Evolutionary conservation across 1,284 basidiomycete genomes (phyloP), one percentile per base, ranked within the genome.

Genomic region (Austroboletus novae-zelandiae): DNA sequence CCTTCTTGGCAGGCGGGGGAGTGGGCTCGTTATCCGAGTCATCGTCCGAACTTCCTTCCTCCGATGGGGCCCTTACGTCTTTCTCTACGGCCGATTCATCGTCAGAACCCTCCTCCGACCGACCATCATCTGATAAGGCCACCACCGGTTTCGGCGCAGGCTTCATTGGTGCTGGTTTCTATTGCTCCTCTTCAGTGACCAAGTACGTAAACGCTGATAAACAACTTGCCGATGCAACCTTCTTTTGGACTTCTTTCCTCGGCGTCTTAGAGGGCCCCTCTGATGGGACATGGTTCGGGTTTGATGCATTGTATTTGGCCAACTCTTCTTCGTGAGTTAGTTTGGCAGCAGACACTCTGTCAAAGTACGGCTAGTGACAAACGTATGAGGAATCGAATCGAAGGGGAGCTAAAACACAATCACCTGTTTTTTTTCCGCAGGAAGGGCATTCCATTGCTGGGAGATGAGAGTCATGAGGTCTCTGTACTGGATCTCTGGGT

Each of bases 401-500:
- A 37, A 39, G 29, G 14, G 36, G 11, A 39, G 32, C 4, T 32
- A 5, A 30, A 27, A 34, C 9, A 35, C 1, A 65, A 78, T 55
- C 57, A 93, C 93, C 71, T 85, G 78, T 70, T 91, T 94, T 62
- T 89, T 76, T 8, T 79, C 80, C 9, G 81, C 76, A 18, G 76
- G 61, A 75, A 97, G 80, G 6, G 70, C 71, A 43, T 76, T 74
- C 94, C 94, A 98, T 57, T 80, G 76, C 55, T 83, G 80, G 14
- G 87, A 78, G 58, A 96, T 89, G 57, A 88, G 68, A 41, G 69
- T 68, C 56, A 95, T 73, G 25, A 96, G 72, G 55, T 95, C 92
- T 48, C 79, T 71, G 65, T 95, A 86, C 39, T 79, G 70, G 53
- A 91, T 71, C 10, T 73, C 71, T 4, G 90, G 88, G 66, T 89